Evolutionary conservation across 1,284 basidiomycete species (phyloP).

Genomic region (Puccinia horiana): DNA sequence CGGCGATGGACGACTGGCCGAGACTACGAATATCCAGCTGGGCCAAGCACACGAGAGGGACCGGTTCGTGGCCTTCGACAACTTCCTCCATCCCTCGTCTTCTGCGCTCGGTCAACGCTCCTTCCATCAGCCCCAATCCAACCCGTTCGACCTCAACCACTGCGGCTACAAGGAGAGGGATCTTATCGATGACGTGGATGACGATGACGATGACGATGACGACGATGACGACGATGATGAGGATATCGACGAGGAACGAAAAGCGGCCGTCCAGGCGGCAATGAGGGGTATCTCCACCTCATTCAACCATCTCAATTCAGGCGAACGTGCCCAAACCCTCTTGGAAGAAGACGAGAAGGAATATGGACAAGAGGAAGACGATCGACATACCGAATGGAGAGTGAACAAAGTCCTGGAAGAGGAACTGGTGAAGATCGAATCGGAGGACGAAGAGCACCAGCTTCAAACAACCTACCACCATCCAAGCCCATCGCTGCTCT

Average conservation of each 20-base stretch:
- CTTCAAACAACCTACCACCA: not conserved
- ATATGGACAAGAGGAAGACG: not conserved
- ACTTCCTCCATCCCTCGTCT: not conserved
- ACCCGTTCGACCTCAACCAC: not conserved
- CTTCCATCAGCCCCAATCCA: not conserved
- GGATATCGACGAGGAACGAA: conserved; percentile 28
- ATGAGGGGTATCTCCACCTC: conserved; percentile 11
- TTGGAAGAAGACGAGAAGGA: conserved; percentile 4
- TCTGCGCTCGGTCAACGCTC: not conserved
- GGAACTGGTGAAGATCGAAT: not conserved
- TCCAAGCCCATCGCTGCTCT: not conserved
- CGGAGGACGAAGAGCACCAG: not conserved
- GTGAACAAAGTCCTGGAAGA: not conserved
- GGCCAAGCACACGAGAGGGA: not conserved
- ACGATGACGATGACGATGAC: conserved; percentile 29
- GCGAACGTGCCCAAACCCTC: not conserved
- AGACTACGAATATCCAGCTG: not conserved
- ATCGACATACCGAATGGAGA: not conserved
- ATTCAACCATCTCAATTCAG: not conserved
- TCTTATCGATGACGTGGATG: not conserved
- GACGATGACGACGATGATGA: conserved; percentile 35
- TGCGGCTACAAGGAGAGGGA: not conserved
- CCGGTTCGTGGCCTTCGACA: not conserved
- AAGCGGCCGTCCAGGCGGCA: conserved; percentile 28
- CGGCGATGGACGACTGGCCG: not conserved